These are phyloP conservation scores for Gracilariopsis chorda DNA, from an alignment of 23 red algal species.

Conservation along the genomic window DNA sequence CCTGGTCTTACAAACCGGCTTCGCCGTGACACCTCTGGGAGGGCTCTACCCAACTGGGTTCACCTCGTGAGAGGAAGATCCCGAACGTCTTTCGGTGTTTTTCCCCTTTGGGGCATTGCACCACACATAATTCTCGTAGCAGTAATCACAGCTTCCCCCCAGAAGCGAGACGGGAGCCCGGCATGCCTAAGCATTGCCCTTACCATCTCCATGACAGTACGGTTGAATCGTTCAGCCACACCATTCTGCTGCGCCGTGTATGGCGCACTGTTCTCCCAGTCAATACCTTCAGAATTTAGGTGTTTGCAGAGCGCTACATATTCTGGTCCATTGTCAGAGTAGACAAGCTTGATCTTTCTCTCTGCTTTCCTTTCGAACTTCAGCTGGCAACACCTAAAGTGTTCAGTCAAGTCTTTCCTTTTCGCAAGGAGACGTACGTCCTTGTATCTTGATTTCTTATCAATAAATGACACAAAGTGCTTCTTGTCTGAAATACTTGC, in stretches of 20 bases:
- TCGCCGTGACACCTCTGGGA: too few species aligned
- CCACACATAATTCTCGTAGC: background rate
- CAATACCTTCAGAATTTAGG: background rate
- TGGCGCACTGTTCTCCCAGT: background rate
- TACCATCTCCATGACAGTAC: slow-evolving; percentile 15
- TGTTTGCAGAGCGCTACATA: background rate
- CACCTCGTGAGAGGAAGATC: too few species aligned
- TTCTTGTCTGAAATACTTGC: background rate
- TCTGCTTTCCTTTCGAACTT: background rate
- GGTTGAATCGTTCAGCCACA: slow-evolving; percentile 1
- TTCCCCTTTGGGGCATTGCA: too few species aligned
- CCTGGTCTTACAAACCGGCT: too few species aligned
- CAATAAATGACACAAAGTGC: slow-evolving; percentile 28
- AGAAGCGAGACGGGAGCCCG: background rate
- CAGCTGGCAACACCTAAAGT: background rate
- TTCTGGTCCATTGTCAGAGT: background rate
- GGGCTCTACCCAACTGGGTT: too few species aligned
- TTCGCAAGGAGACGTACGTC: background rate
- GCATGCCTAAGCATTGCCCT: background rate
- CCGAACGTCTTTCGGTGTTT: too few species aligned
- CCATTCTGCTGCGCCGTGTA: slow-evolving; percentile 29
- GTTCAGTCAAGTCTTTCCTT: background rate
- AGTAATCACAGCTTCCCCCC: background rate
- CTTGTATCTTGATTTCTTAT: background rate
- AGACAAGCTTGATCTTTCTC: background rate